Evolutionary conservation across 108 stramenopile species (phyloP), one percentile per base, ranked within the genome.

Genomic region (Skeletonema tropicum): DNA sequence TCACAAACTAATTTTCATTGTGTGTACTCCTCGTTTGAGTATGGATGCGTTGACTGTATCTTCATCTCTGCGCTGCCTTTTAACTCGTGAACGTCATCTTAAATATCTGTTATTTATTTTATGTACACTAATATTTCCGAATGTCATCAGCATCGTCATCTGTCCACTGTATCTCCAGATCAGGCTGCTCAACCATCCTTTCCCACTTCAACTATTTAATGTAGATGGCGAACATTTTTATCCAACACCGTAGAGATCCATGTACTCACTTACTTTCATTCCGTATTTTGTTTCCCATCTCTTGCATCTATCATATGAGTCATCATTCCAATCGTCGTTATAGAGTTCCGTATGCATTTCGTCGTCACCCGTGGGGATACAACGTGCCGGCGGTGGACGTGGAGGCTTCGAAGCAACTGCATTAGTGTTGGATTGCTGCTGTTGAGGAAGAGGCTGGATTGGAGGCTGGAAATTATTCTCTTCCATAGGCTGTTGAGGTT

Each of bases 251-350:
- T 70, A 59, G 15, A 70, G 39, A 60, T 70, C 59, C 69, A 57
- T 30, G 26, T 70, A 70, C 41, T 60, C 38, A 3, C 26, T 29
- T 12, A 70, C 42, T 23, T 57, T 70, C 69, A 70, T 70, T 29
- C 60, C 57, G 33, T 70, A 30, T 26, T 60, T 70, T 3, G 23
- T 14, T 42, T 70, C 69, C 69, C 69, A 70, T 60, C 69, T 30
- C 39, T 57, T 55, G 21, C 69, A 70, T 59, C 69, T 52, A 45
- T 70, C 41, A 55, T 57, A 70, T 1, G 41, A 25, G 69, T 70
- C 69, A 15, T 70, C 69, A 15, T 70, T 70, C 69, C 69, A 70
- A 32, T 70, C 69, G 60, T 70, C 69, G 21, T 21, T 70, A n/a
- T 25, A 70, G 9, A 60, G 6, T 42, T 70, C 69, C 5, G 36